Evolutionary conservation across 345 rosid species (phyloP), one percentile per base, ranked within the genome.

Genomic region (Eucalyptus decipiens): DNA sequence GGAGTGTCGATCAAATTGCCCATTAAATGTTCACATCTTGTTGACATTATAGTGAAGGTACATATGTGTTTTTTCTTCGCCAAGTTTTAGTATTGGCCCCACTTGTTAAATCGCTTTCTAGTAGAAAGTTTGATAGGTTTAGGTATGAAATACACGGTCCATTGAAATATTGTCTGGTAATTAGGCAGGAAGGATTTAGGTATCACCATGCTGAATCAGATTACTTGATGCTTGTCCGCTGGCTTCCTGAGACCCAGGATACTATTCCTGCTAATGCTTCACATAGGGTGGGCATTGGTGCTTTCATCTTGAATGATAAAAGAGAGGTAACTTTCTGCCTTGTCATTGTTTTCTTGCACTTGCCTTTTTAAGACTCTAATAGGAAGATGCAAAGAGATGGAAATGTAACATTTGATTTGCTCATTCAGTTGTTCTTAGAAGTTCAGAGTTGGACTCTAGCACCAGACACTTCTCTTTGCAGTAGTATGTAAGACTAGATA

Each of bases 1-100:
- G 97, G 93, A 15, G 91, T 96, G 89, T 97, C 98, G 99, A 94
- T 97, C 86, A 95, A 95, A 80, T 86, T 97, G 90, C 95, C 96
- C 6, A 91, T 94, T 72, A 48, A 86, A 87, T 90, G 87, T 85
- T 92, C 93, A 45, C 91, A 93, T 92, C 95, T 95, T 67, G 94
- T 97, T 17, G 93, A 93, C 52, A 51, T 95, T 80, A 88, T 90
- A 28, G 93, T 93, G 89, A 87, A 93, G 96, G 97, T 95, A 88
- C 19, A 12, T 32, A 12, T 3, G 9, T 11, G 42, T 45, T 34
- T 72, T 51, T 72, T 4, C 17, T 32, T 32, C 30, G 37, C 9
- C 40, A 30, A 80, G 48, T 19, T 5, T 72, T 72, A 37, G 45
- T 37, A 37, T 72, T 72, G 43, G 14, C 45, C 54, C 81, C 13